Evolutionary conservation across 2,329 filamentous ascomycete genomes (phyloP).

Genomic region (Fusarium floridanum): DNA sequence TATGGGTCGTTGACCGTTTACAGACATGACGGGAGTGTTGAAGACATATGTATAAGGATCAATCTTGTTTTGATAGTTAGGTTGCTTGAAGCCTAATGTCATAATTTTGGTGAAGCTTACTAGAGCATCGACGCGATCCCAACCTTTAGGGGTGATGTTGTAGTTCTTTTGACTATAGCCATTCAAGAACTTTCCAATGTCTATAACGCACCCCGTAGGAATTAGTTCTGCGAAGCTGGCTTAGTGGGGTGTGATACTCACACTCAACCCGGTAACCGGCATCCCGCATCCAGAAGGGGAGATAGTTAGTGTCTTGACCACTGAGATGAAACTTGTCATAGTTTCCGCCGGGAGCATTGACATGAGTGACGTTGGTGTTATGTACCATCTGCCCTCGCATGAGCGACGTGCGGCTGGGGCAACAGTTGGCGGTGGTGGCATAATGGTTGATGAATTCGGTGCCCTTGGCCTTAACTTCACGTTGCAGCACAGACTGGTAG

Average conservation of each 20-base stretch:
- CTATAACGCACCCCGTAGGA: background rate
- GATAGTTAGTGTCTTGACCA: background rate
- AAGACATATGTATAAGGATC: constrained; percentile 15
- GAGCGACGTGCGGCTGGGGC: background rate
- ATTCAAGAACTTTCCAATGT: background rate
- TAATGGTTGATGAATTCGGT: background rate
- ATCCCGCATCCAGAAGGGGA: background rate
- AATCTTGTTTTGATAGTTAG: background rate
- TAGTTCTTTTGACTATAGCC: background rate
- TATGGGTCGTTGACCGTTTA: constrained; percentile 13
- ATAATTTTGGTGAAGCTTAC: background rate
- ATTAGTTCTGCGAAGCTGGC: background rate
- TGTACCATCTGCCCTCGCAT: background rate
- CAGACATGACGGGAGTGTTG: constrained; percentile 16
- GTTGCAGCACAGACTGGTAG: background rate
- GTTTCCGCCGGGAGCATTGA: background rate
- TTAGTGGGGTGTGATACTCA: background rate
- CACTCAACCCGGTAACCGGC: background rate
- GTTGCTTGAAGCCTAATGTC: background rate
- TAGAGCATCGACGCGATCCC: background rate
- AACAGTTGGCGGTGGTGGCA: background rate
- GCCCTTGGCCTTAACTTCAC: background rate
- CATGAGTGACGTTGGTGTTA: background rate
- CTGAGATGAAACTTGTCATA: background rate
- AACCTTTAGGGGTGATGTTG: background rate